These are phyloP conservation scores for Russula sp. DNA, from an alignment of 768 basidiomycete genomes.

Conservation along the genomic window DNA sequence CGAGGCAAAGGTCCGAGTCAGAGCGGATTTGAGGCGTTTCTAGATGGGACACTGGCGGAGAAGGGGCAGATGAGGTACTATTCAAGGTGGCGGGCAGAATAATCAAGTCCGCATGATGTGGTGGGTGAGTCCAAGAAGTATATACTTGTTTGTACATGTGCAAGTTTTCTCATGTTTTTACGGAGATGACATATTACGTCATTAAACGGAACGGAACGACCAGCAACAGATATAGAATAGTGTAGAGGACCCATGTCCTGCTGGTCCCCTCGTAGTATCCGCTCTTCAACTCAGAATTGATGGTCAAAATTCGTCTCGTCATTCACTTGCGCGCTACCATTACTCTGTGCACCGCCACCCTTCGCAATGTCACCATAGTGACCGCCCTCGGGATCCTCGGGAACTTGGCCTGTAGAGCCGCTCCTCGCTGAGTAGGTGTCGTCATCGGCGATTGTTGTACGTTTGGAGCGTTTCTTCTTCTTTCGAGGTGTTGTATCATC, in stretches of 20 bases:
- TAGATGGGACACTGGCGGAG: too few species aligned
- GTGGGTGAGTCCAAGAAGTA: too few species aligned
- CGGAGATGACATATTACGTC: too few species aligned
- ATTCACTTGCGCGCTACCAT: conserved; percentile 98
- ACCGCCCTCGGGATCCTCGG: conserved; percentile 73
- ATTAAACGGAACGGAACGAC: too few species aligned
- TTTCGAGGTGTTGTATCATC: conserved; percentile 48
- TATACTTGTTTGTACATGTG: too few species aligned
- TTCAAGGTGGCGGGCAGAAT: too few species aligned
- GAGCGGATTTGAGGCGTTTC: too few species aligned
- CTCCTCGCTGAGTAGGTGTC: conserved; percentile 38
- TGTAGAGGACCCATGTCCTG: not conserved
- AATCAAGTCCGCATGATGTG: too few species aligned
- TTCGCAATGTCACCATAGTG: conserved; percentile 54
- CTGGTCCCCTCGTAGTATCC: not conserved
- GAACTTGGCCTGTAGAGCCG: conserved; percentile 43
- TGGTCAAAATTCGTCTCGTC: conserved; percentile 94
- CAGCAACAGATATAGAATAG: not conserved
- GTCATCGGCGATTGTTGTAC: conserved; percentile 42
- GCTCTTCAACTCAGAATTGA: conserved; percentile 15
- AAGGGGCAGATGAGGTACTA: too few species aligned
- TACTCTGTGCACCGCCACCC: conserved; percentile 57
- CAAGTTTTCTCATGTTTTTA: too few species aligned
- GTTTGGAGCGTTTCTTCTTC: conserved; percentile 62
- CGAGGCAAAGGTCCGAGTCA: too few species aligned